Percentiles rank a stretch among this genome's conserved stretches.
phyloP scores from a whole-genome alignment of 306 rosid species.

The Biancaea sappan region DNA sequence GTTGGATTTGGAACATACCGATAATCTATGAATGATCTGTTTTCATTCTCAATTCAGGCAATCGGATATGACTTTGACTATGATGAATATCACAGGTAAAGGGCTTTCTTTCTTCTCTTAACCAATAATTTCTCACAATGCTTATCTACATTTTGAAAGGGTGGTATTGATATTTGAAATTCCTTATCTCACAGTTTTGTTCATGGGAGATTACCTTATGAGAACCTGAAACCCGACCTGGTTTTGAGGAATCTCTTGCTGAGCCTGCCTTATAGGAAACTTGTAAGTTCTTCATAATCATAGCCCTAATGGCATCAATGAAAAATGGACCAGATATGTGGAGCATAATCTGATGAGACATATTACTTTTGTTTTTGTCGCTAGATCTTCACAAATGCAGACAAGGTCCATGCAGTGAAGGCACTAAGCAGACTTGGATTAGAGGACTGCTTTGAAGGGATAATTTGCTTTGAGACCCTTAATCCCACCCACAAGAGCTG shows the following conservation, averaged over 20 bases:
- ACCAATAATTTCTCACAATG: background rate
- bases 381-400: slow-evolving; percentile 96
- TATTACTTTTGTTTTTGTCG: slow-evolving; percentile 2
- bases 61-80: slow-evolving; percentile 96
- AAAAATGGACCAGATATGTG: background rate
- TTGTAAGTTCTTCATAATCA: slow-evolving; percentile 57
- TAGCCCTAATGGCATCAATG: background rate
- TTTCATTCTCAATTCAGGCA: slow-evolving; percentile 60
- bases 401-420: slow-evolving; percentile 72
- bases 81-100: slow-evolving; percentile 90
- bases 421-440: slow-evolving; percentile 84
- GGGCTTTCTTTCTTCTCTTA: slow-evolving; percentile 3
- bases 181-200: slow-evolving; percentile 57
- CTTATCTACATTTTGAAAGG: slow-evolving; percentile 26
- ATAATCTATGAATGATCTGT: background rate
- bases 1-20: background rate
- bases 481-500: slow-evolving; percentile 66
- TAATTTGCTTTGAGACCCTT: slow-evolving; percentile 93
- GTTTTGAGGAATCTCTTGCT: slow-evolving; percentile 69
- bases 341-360: slow-evolving; percentile 32
- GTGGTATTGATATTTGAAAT: slow-evolving; percentile 7
- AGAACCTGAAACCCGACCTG: slow-evolving; percentile 82
- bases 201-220: slow-evolving; percentile 97
- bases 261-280: slow-evolving; percentile 77
- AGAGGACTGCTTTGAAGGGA: slow-evolving; percentile 92